Percentiles rank a stretch among this genome's conserved stretches.
Conservation (phyloP, 192 early-diverging fungal species). For the Funneliformis geosporum region DNA sequence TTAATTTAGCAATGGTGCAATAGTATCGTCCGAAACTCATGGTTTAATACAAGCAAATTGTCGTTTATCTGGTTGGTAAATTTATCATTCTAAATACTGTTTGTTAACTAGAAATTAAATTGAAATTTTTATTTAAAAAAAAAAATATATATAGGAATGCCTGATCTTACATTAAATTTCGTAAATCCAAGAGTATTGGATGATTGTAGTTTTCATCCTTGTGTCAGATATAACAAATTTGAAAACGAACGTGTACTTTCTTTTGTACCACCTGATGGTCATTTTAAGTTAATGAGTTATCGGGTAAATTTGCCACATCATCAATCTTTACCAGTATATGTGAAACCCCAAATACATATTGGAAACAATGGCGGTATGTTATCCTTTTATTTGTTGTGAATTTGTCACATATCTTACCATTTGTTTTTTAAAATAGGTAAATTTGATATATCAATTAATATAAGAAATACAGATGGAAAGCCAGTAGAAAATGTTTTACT, state of each 20-base stretch:
- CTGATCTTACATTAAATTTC: conserved; percentile 79
- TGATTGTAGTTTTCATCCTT: conserved; percentile 87
- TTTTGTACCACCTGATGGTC: conserved; percentile 94
- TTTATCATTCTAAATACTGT: too few species aligned
- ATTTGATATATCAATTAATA: conserved; percentile 67
- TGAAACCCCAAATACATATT: conserved; percentile 63
- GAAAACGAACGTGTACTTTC: conserved; percentile 76
- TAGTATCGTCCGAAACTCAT: conserved; percentile 75
- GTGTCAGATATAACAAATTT: conserved; percentile 81
- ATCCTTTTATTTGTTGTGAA: background rate
- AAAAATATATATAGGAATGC: conserved; percentile 68
- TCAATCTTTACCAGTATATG: conserved; percentile 58
- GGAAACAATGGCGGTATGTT: conserved; percentile 56
- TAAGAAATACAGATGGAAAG: conserved; percentile 66
- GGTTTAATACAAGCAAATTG: conserved; percentile 80
- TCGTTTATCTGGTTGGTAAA: conserved; percentile 65
- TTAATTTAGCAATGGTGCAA: conserved; percentile 54
- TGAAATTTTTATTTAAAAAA: too few species aligned
- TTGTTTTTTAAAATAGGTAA: conserved; percentile 49
- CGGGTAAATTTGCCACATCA: conserved; percentile 62
- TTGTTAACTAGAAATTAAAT: too few species aligned
- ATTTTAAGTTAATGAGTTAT: conserved; percentile 87
- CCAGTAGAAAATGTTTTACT: conserved; percentile 64
- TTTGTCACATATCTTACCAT: background rate
- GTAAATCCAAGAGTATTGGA: conserved; percentile 72